Percentiles rank a stretch among this genome's conserved stretches.
Evolutionary conservation across 73 alveolate species (phyloP).

Genomic region (Symbiodinium pilosum): DNA sequence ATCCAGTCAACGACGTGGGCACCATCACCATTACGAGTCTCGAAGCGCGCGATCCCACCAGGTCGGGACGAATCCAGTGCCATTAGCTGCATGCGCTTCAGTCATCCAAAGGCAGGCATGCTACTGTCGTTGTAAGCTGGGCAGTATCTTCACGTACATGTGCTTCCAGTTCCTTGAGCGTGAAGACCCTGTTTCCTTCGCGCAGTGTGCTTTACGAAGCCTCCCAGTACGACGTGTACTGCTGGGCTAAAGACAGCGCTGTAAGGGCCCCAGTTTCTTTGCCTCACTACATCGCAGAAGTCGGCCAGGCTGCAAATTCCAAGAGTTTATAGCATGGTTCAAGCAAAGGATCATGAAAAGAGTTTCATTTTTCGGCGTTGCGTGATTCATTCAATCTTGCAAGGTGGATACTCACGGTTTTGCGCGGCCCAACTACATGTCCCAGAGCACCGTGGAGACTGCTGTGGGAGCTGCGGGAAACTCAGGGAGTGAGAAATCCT

Average conservation of each 20-base stretch:
- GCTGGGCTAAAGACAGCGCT: constrained; percentile 86
- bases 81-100: background rate
- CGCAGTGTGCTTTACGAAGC: constrained; percentile 83
- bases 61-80: too few relatives aligned
- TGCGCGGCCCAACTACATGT: constrained; percentile 69
- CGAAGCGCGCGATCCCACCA: constrained; percentile 43
- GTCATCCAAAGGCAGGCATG: background rate
- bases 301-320: too few relatives aligned
- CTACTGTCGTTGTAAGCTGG: background rate
- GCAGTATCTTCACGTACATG: background rate
- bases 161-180: too few relatives aligned
- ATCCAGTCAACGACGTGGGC: constrained; percentile 12
- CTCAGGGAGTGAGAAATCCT: too few relatives aligned
- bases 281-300: too few relatives aligned
- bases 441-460: constrained; percentile 74
- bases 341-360: too few relatives aligned
- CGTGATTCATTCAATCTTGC: too few relatives aligned
- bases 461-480: constrained; percentile 32
- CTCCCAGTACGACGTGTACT: constrained; percentile 75
- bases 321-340: too few relatives aligned
- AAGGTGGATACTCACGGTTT: constrained; percentile 83
- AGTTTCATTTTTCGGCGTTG: too few relatives aligned
- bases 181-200: background rate
- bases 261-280: constrained; percentile 22
- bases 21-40: constrained; percentile 57